Base-by-base conservation (phyloP, 73 alveolate genomes). In the Breviolum minutum region DNA sequence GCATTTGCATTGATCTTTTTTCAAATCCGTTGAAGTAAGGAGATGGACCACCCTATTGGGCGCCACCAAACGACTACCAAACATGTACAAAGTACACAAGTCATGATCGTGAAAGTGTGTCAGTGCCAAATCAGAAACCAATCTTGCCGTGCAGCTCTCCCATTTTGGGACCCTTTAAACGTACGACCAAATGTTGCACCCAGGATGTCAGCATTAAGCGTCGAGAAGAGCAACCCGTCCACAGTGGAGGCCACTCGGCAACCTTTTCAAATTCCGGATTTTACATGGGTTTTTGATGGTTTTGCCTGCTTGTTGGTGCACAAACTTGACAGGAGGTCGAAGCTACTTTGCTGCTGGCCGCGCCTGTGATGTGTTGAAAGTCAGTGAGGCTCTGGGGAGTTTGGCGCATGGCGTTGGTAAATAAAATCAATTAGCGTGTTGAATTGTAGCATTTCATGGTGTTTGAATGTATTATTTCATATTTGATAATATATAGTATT, bases 291-390 rank as follows among this genome's bases (percentile, higher is more conserved):
- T 17, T 79, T 79, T 32, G n/a, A n/a, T 16, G 62, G 54, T 17
- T 68, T 22, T 17, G 24, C 8, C 77, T 68, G 87, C 26, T 8
- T 26, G 87, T n/a, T 30, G 64, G 30, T 29, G 24, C 8, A 60
- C 26, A 79, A 30, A 27, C 7, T 7, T 12, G 7, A 17, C 22
- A 24, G 77, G 19, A 40, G 95, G 95, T 40, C 95, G 95, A 48
- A 74, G 82, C 95, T 88, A 61, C 84, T 74, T 61, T 69, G 95
- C 95, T 2, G 95, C 95, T 27, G 95, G 95, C 95, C 95, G 95
- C 10, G 95, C 63, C 54, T 88, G 95, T n/a, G 95, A 88, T 68
- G 95, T 88, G 66, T 68, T 88, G 69, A 30, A 74, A 10, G 95
- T 88, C 85, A 88, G 95, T 27, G 95, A 88, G 95, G 95, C 61